These are phyloP conservation scores for Tolypocladium album DNA, from an alignment of 2,329 filamentous ascomycete species.

Conservation along the genomic window DNA sequence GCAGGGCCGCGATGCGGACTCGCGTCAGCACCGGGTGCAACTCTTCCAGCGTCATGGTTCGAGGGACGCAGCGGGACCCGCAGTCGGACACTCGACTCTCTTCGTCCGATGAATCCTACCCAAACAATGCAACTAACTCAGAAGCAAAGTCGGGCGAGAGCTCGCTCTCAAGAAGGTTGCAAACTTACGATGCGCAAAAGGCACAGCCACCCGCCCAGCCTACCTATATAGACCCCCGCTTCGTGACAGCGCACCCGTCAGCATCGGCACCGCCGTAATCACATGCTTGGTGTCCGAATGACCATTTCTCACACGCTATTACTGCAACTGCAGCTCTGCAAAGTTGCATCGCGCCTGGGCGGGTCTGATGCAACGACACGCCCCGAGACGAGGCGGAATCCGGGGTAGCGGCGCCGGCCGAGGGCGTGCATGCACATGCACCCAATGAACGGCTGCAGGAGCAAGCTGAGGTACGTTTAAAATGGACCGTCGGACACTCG, in stretches of 20 bases:
- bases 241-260: neutral
- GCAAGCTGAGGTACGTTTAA: neutral
- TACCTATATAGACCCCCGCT: neutral
- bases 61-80: neutral
- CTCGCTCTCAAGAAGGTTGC: neutral
- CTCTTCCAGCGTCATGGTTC: conserved; percentile 24
- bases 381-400: neutral
- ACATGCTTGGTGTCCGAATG: neutral
- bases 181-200: neutral
- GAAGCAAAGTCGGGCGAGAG: no score
- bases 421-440: neutral
- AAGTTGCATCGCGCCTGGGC: neutral
- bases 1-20: conserved; percentile 36
- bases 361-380: neutral
- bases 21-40: conserved; percentile 31
- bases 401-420: neutral
- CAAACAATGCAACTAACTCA: neutral
- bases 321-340: neutral
- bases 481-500: neutral
- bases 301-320: neutral
- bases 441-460: neutral
- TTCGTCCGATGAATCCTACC: neutral
- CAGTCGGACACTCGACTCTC: neutral
- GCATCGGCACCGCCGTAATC: neutral
- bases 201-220: neutral